phyloP scores from a whole-genome alignment of 306 rosid genomes.

The Pterocarpus santalinus region DNA sequence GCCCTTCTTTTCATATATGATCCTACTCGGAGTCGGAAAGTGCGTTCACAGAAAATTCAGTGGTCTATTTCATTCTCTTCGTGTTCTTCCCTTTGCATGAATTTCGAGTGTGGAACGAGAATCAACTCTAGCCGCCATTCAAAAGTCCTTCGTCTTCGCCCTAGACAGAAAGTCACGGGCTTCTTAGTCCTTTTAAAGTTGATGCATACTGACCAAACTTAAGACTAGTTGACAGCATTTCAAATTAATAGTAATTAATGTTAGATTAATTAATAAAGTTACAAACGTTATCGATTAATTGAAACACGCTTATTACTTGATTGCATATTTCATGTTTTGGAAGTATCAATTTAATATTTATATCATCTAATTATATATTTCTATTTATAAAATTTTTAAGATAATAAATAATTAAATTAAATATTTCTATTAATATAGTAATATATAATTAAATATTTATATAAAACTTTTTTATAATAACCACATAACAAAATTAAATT shows the following conservation, averaged over 20 bases:
- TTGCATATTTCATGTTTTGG: background rate
- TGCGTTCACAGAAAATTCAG: background rate
- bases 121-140: background rate
- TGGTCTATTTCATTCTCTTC: background rate
- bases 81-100: background rate
- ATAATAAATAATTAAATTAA: no score
- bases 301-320: no score
- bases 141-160: conserved; percentile 7
- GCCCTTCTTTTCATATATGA: background rate
- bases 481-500: no score
- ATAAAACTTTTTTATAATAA: no score
- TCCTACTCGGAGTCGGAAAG: background rate
- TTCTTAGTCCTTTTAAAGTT: background rate
- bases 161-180: background rate
- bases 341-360: no score
- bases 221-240: background rate
- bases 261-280: background rate
- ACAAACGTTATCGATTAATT: no score
- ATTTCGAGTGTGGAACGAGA: background rate
- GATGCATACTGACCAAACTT: background rate
- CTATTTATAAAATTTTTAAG: no score
- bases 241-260: background rate
- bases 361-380: background rate
- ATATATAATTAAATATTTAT: no score
- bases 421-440: no score